Conservation (phyloP, 2,329 filamentous ascomycete genomes). For the Penicillium frequentans region DNA sequence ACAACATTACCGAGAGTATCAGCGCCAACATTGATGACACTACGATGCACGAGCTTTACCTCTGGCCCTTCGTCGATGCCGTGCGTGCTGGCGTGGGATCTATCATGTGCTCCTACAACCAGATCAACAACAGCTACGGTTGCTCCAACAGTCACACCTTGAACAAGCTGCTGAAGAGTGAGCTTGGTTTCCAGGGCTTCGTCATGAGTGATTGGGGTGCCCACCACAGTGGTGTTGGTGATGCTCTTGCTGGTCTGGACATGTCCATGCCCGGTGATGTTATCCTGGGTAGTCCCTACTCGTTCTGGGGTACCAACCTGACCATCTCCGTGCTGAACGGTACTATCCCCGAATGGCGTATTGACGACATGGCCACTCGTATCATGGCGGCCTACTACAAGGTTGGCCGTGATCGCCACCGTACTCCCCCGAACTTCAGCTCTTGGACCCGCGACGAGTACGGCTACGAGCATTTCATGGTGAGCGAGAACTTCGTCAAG, state of each 20-base stretch:
- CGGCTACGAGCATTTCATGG: conserved; percentile 66
- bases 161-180: conserved; percentile 65
- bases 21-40: conserved; percentile 64
- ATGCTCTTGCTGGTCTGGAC: conserved; percentile 69
- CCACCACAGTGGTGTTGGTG: conserved; percentile 68
- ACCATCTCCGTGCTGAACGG: conserved; percentile 87
- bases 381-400: conserved; percentile 69
- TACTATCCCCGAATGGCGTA: conserved; percentile 78
- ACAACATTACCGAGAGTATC: conserved; percentile 61
- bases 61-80: conserved; percentile 70
- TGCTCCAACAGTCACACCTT: conserved; percentile 64
- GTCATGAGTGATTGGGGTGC: conserved; percentile 73
- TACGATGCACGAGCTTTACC: conserved; percentile 63
- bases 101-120: conserved; percentile 74
- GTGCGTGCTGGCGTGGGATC: conserved; percentile 64
- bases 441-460: conserved; percentile 81
- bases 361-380: conserved; percentile 90
- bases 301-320: conserved; percentile 83
- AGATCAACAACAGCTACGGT: conserved; percentile 67
- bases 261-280: conserved; percentile 88
- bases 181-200: conserved; percentile 75
- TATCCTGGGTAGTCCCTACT: conserved; percentile 67
- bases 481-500: conserved; percentile 58
- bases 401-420: conserved; percentile 56
- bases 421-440: conserved; percentile 73